These are phyloP conservation scores for Pichia sp. DNA, from an alignment of 1,139 yeast species.

Conservation along the genomic window DNA sequence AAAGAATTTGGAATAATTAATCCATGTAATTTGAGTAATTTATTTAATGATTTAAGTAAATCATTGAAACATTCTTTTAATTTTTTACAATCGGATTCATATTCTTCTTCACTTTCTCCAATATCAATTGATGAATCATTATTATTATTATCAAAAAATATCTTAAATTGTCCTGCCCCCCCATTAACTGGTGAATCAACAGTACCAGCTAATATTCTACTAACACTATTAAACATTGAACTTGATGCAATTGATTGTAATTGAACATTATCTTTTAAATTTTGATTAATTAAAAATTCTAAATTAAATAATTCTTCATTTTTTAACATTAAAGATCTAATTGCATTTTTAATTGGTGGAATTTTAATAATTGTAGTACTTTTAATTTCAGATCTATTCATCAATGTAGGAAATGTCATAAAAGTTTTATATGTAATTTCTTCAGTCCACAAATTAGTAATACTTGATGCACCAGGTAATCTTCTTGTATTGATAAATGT, in stretches of 20 bases:
- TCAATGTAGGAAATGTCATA: slow-evolving; percentile 79
- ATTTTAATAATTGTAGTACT: slow-evolving; percentile 46
- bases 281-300: slow-evolving; percentile 54
- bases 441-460: slow-evolving; percentile 81
- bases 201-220: slow-evolving; percentile 77
- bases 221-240: slow-evolving; percentile 57
- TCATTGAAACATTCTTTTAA: slow-evolving; percentile 63
- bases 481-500: slow-evolving; percentile 65
- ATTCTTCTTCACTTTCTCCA: slow-evolving; percentile 29
- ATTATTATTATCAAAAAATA: slow-evolving; percentile 41
- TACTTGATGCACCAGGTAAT: slow-evolving; percentile 68
- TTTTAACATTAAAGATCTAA: slow-evolving; percentile 58
- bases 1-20: slow-evolving; percentile 53
- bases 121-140: slow-evolving; percentile 27
- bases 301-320: slow-evolving; percentile 66
- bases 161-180: slow-evolving; percentile 79
- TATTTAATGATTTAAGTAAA: slow-evolving; percentile 56
- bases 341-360: slow-evolving; percentile 84
- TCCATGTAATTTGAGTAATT: slow-evolving; percentile 67
- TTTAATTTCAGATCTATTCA: slow-evolving; percentile 75
- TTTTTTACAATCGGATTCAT: slow-evolving; percentile 39
- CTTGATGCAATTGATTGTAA: slow-evolving; percentile 28
- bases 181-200: slow-evolving; percentile 93
- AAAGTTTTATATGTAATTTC: slow-evolving; percentile 73
- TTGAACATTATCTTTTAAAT: slow-evolving; percentile 40